A percentile compares a stretch with the other conserved stretches of the same genome.
phyloP scores from a whole-genome alignment of 768 basidiomycete species.

The Leucosporidium scottii region DNA sequence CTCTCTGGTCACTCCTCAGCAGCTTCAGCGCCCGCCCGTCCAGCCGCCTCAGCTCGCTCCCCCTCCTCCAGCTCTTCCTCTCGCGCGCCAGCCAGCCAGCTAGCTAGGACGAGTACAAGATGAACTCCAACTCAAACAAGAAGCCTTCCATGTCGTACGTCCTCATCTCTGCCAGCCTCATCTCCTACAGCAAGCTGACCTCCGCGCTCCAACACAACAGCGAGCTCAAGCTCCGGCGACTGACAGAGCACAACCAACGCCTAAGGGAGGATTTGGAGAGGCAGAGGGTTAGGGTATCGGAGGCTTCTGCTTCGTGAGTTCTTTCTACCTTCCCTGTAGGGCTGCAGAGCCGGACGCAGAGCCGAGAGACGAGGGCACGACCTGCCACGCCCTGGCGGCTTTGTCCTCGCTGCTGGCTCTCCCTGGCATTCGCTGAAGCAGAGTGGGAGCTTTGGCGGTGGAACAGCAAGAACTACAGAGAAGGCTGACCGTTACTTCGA shows the following conservation, averaged over 20 bases:
- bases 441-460: too few species aligned
- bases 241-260: slow-evolving; percentile 89
- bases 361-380: too few species aligned
- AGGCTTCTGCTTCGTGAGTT: slow-evolving; percentile 76
- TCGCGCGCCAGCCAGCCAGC: too few species aligned
- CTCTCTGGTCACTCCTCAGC: too few species aligned
- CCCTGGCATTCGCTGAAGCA: neutral
- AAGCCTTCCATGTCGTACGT: slow-evolving; percentile 34
- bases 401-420: neutral
- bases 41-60: too few species aligned
- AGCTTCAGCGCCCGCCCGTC: too few species aligned
- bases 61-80: too few species aligned
- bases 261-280: slow-evolving; percentile 80
- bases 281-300: slow-evolving; percentile 83
- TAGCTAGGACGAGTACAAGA: too few species aligned
- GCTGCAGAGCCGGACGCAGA: too few species aligned
- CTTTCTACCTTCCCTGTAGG: neutral
- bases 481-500: neutral
- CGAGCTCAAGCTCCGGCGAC: slow-evolving; percentile 86
- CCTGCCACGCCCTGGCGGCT: too few species aligned
- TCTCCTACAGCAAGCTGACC: neutral
- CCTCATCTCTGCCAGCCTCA: neutral
- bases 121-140: slow-evolving; percentile 3
- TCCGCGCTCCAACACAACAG: neutral
- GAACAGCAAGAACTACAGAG: too few species aligned